Base-by-base conservation (phyloP, 2,329 filamentous ascomycete genomes). In the Cytospora piceae region DNA sequence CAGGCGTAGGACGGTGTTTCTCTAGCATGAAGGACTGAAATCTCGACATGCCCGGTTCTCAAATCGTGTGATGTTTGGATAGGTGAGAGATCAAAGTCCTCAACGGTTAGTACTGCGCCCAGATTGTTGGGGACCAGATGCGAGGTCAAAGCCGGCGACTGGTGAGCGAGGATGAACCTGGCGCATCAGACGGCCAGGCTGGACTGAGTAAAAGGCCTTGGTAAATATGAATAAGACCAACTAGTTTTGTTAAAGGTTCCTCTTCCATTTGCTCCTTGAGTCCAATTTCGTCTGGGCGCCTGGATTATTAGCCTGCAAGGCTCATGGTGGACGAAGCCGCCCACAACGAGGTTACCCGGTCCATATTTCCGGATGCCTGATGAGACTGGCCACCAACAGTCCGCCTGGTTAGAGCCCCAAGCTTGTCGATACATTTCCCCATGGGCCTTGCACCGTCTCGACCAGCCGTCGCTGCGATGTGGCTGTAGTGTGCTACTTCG, bases 161-260 rank as follows among this genome's bases (percentile, higher is more conserved):
- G 29, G 22, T 31, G 53, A 56, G 49, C 62, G 46, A 67, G 65
- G 65, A 67, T 67, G 22, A n/a, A 15, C 62, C 65, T 58, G 54
- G 57, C 57, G 61, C 46, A 17, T 14, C 20, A 61, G n/a, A 54
- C 27, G 29, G 64, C 37, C 17, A 6, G 37, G 46, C 31, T 67
- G 39, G 51, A 37, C 32, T 64, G 58, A 67, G 58, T 60, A 54
- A 58, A 27, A 63, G 52, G 56, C 51, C 32, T 34, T 34, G 5
- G 6, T 34, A 34, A 34, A 34, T 8, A 8, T 9, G 11, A 34
- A 9, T 34, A 34, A 61, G 31, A 20, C 3, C 46, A 24, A 9
- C 17, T 54, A 37, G 37, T 34, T 53, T 29, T 39, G 51, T 57
- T 42, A 57, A 46, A 27, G 37, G 37, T 46, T 54, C 31, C 39